Evolutionary conservation across 495 filamentous ascomycete genomes (phyloP), one percentile per base, ranked within the genome.

Genomic region (Penicillium alfredii): DNA sequence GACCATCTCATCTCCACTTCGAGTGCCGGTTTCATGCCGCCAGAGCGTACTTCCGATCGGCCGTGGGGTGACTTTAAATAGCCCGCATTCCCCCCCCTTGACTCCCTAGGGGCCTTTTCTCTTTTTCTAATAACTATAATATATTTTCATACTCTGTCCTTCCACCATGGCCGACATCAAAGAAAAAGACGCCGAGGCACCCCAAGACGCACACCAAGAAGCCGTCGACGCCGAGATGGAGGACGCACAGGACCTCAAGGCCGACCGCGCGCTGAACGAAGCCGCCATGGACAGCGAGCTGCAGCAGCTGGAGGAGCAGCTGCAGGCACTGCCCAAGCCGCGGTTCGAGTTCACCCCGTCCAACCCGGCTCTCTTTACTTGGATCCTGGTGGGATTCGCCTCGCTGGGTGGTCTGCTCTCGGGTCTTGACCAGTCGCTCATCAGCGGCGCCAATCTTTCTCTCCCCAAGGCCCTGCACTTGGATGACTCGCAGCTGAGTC

Each of bases 351-450:
- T 64, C 14, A 55, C 43, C 2, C 30, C 62, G 19, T 40, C 53
- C 24, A 67, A 66, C 42, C 69, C 69, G 0, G 57, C 53, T 22
- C 24, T 53, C 28, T 81, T 78, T 45, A 79, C 74, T 21, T 78
- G 66, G 50, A 48, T 81, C 9, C 66, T 81, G 7, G 76, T 78
- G n/a, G 74, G 63, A 18, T 80, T 81, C 45, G 77, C 76, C 17
- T 76, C 71, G 3, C 74, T 79, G 69, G 75, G 75, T 38, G 77
- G 76, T 49, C 40, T 81, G 20, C 67, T 81, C 1, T 78, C 74
- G 8, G 77, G 76, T 48, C 59, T 81, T 7, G 77, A 81, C 47
- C 76, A 79, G 55, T 77, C 69, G 17, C 53, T 77, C 19, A 80
- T 80, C 47, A 66, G 58, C 30, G 76, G 76, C 38, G 77, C 77